Conservation (phyloP, 345 rosid species). For the Bruguiera sexangula region DNA sequence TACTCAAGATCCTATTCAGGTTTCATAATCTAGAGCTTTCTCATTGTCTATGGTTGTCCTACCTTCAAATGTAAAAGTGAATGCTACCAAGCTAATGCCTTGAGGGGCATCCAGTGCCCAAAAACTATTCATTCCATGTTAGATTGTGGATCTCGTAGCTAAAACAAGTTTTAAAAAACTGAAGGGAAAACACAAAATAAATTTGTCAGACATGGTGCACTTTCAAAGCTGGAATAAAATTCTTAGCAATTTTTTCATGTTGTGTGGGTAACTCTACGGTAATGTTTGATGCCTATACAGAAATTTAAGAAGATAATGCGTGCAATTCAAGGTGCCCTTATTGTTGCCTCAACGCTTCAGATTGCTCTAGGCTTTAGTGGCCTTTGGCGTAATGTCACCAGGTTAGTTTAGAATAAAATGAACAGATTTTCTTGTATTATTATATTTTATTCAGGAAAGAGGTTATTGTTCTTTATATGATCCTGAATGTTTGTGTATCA, state of each 20-base stretch:
- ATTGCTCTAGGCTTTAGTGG: constrained; percentile 98
- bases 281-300: constrained; percentile 38
- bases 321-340: constrained; percentile 96
- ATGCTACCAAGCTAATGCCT: background rate
- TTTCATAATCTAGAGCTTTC: constrained; percentile 31
- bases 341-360: constrained; percentile 92
- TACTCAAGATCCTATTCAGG: constrained; percentile 58
- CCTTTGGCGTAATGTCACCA: constrained; percentile 90
- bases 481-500: background rate
- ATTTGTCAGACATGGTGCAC: background rate
- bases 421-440: background rate
- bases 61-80: constrained; percentile 10
- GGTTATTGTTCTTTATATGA: too few species aligned
- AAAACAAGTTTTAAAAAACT: background rate
- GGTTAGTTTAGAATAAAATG: constrained; percentile 39
- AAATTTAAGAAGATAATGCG: constrained; percentile 78
- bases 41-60: background rate
- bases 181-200: background rate
- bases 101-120: background rate
- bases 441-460: too few species aligned
- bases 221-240: background rate
- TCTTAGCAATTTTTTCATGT: constrained; percentile 2
- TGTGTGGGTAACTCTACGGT: constrained; percentile 9
- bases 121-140: background rate
- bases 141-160: background rate